Evolutionary conservation across 805 yeast genomes (phyloP).

Genomic region (Pichia membranifaciens): DNA sequence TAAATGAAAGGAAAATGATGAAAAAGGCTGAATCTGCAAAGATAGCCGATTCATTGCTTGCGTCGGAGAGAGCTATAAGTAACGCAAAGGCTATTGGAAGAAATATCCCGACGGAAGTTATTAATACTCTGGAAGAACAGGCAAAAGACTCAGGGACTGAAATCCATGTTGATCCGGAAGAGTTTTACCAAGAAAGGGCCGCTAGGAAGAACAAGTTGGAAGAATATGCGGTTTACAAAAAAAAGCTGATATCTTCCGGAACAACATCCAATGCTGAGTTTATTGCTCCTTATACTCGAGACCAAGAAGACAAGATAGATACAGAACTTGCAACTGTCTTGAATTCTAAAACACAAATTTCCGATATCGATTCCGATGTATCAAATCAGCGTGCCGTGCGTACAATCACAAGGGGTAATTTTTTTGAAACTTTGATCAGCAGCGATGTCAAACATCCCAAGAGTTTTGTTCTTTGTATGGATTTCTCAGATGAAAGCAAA

Average conservation of each 20-base stretch:
- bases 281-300: conserved; percentile 59
- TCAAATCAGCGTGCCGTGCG: conserved; percentile 56
- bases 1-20: conserved; percentile 28
- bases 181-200: conserved; percentile 43
- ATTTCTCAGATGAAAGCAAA: conserved; percentile 73
- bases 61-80: conserved; percentile 53
- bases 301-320: conserved; percentile 59
- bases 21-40: conserved; percentile 45
- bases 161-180: conserved; percentile 40
- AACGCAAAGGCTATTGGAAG: conserved; percentile 43
- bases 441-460: conserved; percentile 31
- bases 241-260: conserved; percentile 51
- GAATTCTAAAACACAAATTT: conserved; percentile 48
- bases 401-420: conserved; percentile 64
- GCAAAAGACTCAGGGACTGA: conserved; percentile 36
- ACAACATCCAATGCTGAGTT: conserved; percentile 31
- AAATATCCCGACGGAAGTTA: conserved; percentile 28
- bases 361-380: conserved; percentile 49
- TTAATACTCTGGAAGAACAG: conserved; percentile 26
- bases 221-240: conserved; percentile 52
- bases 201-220: conserved; percentile 47
- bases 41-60: conserved; percentile 49
- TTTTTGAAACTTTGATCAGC: conserved; percentile 39
- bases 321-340: conserved; percentile 50
- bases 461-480: conserved; percentile 72